Conservation (phyloP, 805 yeast species). For the Lachancea cidri region DNA sequence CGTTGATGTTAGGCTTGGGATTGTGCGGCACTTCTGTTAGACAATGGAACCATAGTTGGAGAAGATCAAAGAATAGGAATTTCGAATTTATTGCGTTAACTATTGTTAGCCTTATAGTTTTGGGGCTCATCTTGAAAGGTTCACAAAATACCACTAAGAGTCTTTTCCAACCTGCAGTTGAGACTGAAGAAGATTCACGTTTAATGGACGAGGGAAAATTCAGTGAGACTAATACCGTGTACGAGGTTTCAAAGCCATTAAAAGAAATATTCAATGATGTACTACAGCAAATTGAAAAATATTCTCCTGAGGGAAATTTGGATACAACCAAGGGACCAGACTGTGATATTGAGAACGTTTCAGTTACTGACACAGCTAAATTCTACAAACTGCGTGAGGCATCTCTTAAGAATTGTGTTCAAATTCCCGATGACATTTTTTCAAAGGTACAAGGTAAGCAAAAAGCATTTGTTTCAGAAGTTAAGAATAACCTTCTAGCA, state of each 20-base stretch:
- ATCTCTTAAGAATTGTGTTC: constrained; percentile 22
- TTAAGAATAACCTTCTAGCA: constrained; percentile 17
- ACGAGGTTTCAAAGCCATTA: not conserved
- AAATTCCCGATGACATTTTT: constrained; percentile 16
- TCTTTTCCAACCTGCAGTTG: not conserved
- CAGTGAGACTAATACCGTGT: not conserved
- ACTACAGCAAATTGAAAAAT: constrained; percentile 17
- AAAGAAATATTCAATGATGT: constrained; percentile 19
- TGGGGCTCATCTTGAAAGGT: not conserved
- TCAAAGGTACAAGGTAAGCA: constrained; percentile 19
- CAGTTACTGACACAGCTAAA: constrained; percentile 16
- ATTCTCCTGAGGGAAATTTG: constrained; percentile 24
- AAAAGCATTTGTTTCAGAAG: constrained; percentile 14
- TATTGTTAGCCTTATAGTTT: constrained; percentile 1
- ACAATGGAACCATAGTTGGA: constrained; percentile 5
- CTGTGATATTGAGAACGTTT: constrained; percentile 19
- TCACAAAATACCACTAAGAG: not conserved
- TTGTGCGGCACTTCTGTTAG: constrained; percentile 4
- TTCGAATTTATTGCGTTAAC: not conserved
- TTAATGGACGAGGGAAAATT: not conserved
- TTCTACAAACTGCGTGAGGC: constrained; percentile 19
- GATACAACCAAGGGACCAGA: constrained; percentile 15
- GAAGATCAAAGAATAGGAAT: constrained; percentile 4
- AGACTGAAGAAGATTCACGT: not conserved
- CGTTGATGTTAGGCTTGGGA: constrained; percentile 1